Percentiles rank a stretch among this genome's conserved stretches.
These are phyloP conservation scores for Globisporangium barbulae DNA, from an alignment of 352 stramenopile genomes.

Conservation along the genomic window DNA sequence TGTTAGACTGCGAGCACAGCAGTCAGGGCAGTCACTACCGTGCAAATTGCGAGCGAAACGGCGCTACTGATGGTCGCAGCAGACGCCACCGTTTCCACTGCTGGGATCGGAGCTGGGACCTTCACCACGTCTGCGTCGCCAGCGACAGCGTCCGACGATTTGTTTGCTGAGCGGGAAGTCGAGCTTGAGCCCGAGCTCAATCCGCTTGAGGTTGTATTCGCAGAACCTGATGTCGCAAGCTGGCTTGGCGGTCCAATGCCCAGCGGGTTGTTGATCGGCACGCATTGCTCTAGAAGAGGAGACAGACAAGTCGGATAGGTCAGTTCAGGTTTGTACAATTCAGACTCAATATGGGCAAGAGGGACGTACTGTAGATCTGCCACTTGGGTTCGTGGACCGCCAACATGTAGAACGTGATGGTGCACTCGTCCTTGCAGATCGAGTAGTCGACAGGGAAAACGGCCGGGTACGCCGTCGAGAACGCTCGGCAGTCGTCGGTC, in stretches of 20 bases:
- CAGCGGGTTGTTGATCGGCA: conserved; percentile 22
- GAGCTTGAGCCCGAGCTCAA: background rate
- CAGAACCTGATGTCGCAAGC: background rate
- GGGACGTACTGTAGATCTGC: conserved; percentile 37
- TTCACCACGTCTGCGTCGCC: background rate
- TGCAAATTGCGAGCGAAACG: background rate
- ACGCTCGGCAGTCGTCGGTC: conserved; percentile 34
- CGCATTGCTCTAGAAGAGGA: conserved; percentile 25
- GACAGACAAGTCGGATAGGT: background rate
- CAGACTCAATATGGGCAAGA: no score
- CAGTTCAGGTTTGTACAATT: no score
- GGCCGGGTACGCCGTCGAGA: conserved; percentile 39
- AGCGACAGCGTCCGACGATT: background rate
- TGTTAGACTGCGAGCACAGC: background rate
- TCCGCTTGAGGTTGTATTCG: background rate
- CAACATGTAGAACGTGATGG: conserved; percentile 58
- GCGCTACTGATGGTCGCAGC: background rate
- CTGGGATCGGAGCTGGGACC: background rate
- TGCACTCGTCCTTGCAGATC: conserved; percentile 40
- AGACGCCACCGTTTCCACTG: background rate
- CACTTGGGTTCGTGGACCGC: conserved; percentile 43
- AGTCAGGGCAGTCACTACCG: background rate
- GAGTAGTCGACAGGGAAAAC: conserved; percentile 49
- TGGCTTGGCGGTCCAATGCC: background rate
- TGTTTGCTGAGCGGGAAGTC: background rate